Evolutionary conservation across 768 basidiomycete genomes (phyloP).

Genomic region (Leccinum variicolor): DNA sequence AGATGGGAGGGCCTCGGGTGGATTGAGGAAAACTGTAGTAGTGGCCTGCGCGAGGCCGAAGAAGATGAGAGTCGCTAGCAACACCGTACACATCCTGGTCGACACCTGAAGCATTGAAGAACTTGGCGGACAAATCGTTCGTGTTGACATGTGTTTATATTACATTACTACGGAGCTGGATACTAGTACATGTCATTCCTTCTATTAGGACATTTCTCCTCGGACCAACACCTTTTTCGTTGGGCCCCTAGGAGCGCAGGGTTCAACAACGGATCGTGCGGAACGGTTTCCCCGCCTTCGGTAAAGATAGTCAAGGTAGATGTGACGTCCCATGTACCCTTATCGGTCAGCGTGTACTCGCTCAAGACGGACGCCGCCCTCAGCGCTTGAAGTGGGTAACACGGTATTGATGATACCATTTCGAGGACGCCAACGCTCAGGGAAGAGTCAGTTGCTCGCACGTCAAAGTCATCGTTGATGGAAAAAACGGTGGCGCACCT

Average conservation of each 20-base stretch:
- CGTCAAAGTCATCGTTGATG: neutral
- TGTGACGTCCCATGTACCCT: conserved; percentile 41
- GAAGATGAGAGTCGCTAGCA: conserved; percentile 27
- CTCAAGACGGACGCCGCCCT: conserved; percentile 42
- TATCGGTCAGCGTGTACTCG: conserved; percentile 55
- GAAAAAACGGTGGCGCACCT: conserved; percentile 28
- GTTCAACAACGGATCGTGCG: conserved; percentile 40
- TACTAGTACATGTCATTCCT: too few relatives aligned
- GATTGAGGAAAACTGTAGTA: conserved; percentile 58
- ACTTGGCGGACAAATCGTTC: neutral
- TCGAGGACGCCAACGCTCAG: conserved; percentile 50
- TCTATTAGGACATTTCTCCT: too few relatives aligned
- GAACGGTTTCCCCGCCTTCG: conserved; percentile 37
- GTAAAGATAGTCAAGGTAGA: conserved; percentile 37
- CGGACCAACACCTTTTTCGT: too few relatives aligned
- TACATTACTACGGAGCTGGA: conserved; percentile 22
- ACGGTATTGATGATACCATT: conserved; percentile 59
- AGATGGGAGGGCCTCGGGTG: conserved; percentile 37
- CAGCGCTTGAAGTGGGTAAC: conserved; percentile 49
- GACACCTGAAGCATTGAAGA: neutral
- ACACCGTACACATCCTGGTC: conserved; percentile 15
- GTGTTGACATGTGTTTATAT: conserved; percentile 23
- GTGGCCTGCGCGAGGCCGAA: conserved; percentile 44
- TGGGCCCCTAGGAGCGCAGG: conserved; percentile 41
- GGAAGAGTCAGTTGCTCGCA: conserved; percentile 30